Conservation (phyloP, 176 grass and related monocot genomes). For the Sorghum bicolor region Sorghum_bicolor_NCBIv3 NC_012876.2:52089501-52090000, state of each 20-base stretch:
- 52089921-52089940: neutral
- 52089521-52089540: constrained; percentile 51
- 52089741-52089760: constrained; percentile 95
- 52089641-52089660: constrained; percentile 84
- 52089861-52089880: constrained; percentile 14
- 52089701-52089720: constrained; percentile 84
- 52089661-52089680: constrained; percentile 87
- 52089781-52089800: neutral
- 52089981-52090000: neutral
- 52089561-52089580: constrained; percentile 89
- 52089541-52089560: constrained; percentile 96
- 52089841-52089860: neutral
- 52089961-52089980: neutral
- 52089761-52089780: constrained; percentile 60
- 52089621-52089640: constrained; percentile 69
- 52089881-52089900: neutral
- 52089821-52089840: neutral
- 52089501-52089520: neutral
- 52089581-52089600: constrained; percentile 77
- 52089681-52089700: constrained; percentile 93
- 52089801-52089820: neutral
- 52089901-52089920: neutral
- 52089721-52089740: constrained; percentile 78
- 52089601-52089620: constrained; percentile 93
- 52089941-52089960: neutral